Base-by-base conservation (phyloP, 345 rosid species). In the Toxicodendron radicans region DNA sequence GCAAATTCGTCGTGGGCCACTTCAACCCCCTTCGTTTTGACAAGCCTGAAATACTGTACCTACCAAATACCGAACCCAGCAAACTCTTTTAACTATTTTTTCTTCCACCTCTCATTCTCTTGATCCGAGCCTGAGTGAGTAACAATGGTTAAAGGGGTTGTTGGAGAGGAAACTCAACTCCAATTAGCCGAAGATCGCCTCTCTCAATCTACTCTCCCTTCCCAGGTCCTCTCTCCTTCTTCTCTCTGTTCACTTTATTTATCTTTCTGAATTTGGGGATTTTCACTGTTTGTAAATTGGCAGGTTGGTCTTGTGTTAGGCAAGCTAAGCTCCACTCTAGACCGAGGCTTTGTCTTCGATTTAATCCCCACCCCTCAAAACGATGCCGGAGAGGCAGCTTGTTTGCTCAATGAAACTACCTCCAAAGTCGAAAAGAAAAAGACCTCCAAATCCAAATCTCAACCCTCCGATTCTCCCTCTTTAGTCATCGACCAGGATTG, bases 281-380 rank as follows among this genome's bases (percentile, higher is more conserved):
- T 62, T 53, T 54, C 30, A n/a, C 1, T 21, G 3, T 54, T 41
- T 24, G 32, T 17, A 35, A 56, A 48, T 43, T 72, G 69, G 61
- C 74, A 95, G 99, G 97, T 95, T 59, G 99, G 98, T 64, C 83
- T 92, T 49, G 94, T 87, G 74, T 90, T 95, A 41, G 99, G 98
- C 18, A 92, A 88, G 88, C 90, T 95, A 57, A 95, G 93, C 86
- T 79, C 94, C 66, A 45, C 64, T 41, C 76, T 95, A 24, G 99
- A 91, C 80, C 85, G 97, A 7, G 99, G 97, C 20, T 91, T 89
- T 64, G 91, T 91, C 58, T 91, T 87, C 79, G 92, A 91, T 84
- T 84, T 95, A 81, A 70, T 95, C 23, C 91, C 96, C 1, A 95
- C 97, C 21, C 98, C 98, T 2, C 80, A 71, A 12, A 91, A 89